Evolutionary conservation across 1,139 yeast genomes (phyloP), one percentile per base, ranked within the genome.

Genomic region (Magnusiomyces tetraspermus): DNA sequence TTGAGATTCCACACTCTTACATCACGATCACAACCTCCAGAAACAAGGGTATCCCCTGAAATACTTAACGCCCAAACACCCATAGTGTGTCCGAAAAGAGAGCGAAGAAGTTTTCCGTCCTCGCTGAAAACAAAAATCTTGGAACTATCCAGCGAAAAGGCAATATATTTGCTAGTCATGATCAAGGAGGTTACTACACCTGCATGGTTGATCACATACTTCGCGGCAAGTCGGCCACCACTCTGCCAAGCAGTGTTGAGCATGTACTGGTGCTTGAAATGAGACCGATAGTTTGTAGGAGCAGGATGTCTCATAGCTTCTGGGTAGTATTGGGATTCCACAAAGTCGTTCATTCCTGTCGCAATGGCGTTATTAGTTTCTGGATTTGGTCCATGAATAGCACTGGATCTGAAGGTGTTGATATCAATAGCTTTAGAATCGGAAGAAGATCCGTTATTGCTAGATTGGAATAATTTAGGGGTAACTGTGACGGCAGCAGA

Each of bases 11-110:
- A 89, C n/a, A 88, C 83, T 53, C 96, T 75, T 6, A 89, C 92
- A 19, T 89, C 84, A 58, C 96, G 76, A 67, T 89, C 97, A 21
- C 96, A 88, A 2, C 95, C 87, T 0, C 96, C 96, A 61, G 90
- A 82, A 0, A 88, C 94, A 37, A 89, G 71, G 8, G 88, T 83
- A 65, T 85, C 82, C 2, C 86, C 88, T 54, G 76, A 76, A 62
- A 88, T 84, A 62, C 89, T 86, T 63, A 90, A 74, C 1, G 97
- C 97, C 98, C 98, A 92, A 11, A 92, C 97, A 45, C 97, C 97
- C 63, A 96, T 96, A 55, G 86, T 95, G 63, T 92, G 97, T 4
- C 97, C 97, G 55, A 77, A 76, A 49, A 90, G 72, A 1, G 85
- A 83, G 49, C 80, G 75, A n/a, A 84, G 63, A 53, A 85, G 72